Evolutionary conservation across 139 green algal species (phyloP).

Genomic region (Deuterostichococcus epilithicus): DNA sequence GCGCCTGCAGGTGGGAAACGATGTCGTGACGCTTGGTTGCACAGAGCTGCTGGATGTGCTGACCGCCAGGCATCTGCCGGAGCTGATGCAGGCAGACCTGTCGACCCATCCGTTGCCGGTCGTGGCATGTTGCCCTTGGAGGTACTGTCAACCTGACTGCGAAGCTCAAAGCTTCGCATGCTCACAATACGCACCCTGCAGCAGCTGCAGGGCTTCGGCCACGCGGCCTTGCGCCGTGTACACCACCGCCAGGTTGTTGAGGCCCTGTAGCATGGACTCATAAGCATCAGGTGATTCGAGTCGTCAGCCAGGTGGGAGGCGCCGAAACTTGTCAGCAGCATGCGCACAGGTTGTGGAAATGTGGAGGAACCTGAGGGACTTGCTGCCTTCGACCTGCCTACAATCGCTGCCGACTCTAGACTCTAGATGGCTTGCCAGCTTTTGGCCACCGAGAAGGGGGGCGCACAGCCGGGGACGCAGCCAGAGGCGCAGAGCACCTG

Average conservation of each 20-base stretch:
- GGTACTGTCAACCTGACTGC: too few species aligned
- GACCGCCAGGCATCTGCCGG: too few species aligned
- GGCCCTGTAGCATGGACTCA: constrained; percentile 46
- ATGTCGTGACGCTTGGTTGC: neutral
- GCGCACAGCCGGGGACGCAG: neutral
- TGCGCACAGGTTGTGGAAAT: too few species aligned
- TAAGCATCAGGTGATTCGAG: neutral
- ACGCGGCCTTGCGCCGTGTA: constrained; percentile 72
- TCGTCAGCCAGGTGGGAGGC: too few species aligned
- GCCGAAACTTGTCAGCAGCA: too few species aligned
- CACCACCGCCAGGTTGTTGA: constrained; percentile 96
- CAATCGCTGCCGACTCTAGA: too few species aligned
- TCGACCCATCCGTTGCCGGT: neutral
- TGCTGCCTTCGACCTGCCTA: too few species aligned
- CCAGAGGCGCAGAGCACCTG: constrained; percentile 19
- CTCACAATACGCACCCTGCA: constrained; percentile 30
- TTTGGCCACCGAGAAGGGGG: too few species aligned
- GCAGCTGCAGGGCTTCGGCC: constrained; percentile 73
- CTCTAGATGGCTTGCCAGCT: too few species aligned
- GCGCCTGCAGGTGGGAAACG: constrained; percentile 31
- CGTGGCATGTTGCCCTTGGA: too few species aligned
- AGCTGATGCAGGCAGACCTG: neutral
- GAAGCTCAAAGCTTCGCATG: too few species aligned
- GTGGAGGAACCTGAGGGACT: too few species aligned
- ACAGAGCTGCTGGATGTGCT: neutral